Base-by-base conservation (phyloP, 148 eudicot species). In the Nepenthes gracilis region DNA sequence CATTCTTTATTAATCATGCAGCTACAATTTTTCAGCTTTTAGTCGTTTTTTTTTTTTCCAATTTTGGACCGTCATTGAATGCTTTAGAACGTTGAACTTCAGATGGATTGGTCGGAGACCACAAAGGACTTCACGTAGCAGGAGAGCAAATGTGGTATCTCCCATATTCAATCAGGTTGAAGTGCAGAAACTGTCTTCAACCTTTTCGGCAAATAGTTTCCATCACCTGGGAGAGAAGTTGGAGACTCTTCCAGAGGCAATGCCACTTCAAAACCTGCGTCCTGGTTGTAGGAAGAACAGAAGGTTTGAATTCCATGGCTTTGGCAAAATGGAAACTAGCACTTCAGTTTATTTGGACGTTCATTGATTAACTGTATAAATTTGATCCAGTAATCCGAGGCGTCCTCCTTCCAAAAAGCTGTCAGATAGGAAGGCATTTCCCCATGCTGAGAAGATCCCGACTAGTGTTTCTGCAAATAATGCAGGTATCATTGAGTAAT, bases 81-180 rank as follows among this genome's bases (percentile, higher is more conserved):
- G 23, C 23, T 23, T 23, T 23, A 23, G 23, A 23, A 23, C 23
- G 23, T 23, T 23, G 23, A 23, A 23, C 23, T 23, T 23, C 23
- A 72, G 64, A 60, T 81, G 82, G 82, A 77, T 14, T 78, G 78
- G 75, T 61, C 82, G 72, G 71, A 75, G 78, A 60, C 75, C 78
- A 65, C 80, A 75, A 23, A 81, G 78, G 70, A 70, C 63, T 63
- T 73, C 75, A 12, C 77, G 85, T 58, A 72, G 75, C 54, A 75
- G 82, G 75, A 75, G 85, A 73, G 36, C 82, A 38, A 72, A 72
- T 70, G 71, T 78, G 51, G 74, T 73, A 57, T 78, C 78, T 43
- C 82, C 74, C 36, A 76, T 75, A 47, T 53, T 72, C 23, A 72
- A 67, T 58, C 63, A 67, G 12, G 81, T 69, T 49, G 82, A 78